A percentile compares a stretch with the other conserved stretches of the same genome.
Evolutionary conservation across 768 basidiomycete genomes (phyloP).

Genomic region (Boletus vinaceobasis): DNA sequence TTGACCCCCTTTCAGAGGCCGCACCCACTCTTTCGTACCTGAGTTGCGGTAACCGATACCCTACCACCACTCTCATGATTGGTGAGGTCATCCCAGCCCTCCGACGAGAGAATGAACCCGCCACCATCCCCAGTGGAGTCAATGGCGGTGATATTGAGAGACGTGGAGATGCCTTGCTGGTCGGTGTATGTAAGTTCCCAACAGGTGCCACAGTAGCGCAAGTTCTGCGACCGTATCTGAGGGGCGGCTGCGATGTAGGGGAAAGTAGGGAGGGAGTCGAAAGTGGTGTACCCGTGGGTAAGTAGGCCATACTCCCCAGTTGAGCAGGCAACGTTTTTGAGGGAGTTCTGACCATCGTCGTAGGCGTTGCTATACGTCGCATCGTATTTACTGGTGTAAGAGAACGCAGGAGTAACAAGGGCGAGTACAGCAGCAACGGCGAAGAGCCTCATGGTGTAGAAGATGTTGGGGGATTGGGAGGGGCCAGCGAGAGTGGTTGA

Average conservation of each 20-base stretch:
- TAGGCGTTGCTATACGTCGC: constrained; percentile 47
- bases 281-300: constrained; percentile 43
- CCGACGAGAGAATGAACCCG: constrained; percentile 37
- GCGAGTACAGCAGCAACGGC: not conserved
- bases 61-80: constrained; percentile 26
- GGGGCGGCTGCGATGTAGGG: constrained; percentile 57
- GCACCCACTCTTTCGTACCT: constrained; percentile 14
- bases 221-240: constrained; percentile 50
- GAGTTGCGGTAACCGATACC: constrained; percentile 19
- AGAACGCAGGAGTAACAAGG: constrained; percentile 3
- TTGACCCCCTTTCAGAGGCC: constrained; percentile 1
- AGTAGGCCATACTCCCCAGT: constrained; percentile 51
- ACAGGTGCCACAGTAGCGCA: constrained; percentile 54
- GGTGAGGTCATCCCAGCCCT: constrained; percentile 38
- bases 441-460: constrained; percentile 9
- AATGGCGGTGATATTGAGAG: constrained; percentile 49
- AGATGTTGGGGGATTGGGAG: not conserved
- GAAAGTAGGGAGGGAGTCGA: constrained; percentile 53
- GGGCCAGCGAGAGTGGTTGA: not conserved
- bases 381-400: constrained; percentile 12
- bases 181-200: constrained; percentile 52
- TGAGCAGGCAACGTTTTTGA: constrained; percentile 47
- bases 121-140: constrained; percentile 37
- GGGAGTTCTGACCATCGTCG: constrained; percentile 41
- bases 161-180: constrained; percentile 27